Evolutionary conservation across 208 protist genomes (phyloP).

Genomic region (Trypanosoma cruzi): DNA sequence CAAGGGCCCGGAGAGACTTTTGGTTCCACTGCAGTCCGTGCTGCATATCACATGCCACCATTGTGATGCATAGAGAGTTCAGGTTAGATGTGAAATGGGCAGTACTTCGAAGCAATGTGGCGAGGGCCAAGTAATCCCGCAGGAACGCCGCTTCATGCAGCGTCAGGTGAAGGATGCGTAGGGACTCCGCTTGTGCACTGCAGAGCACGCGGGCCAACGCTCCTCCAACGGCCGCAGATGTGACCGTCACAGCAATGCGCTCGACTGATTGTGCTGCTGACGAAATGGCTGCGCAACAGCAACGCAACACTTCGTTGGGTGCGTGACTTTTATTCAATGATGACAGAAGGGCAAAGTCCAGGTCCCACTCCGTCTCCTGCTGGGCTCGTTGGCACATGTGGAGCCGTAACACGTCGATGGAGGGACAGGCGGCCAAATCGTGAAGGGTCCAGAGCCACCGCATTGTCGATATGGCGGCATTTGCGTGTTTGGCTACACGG

Average conservation of each 20-base stretch:
- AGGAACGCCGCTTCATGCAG: conserved; percentile 32
- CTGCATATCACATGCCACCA: conserved; percentile 32
- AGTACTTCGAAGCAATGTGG: conserved; percentile 2
- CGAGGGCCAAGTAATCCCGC: conserved; percentile 4
- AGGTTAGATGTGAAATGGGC: conserved; percentile 3
- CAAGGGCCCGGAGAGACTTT: conserved; percentile 25
- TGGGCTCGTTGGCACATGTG: not conserved
- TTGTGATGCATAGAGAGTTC: conserved; percentile 15
- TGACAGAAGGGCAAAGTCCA: conserved; percentile 39
- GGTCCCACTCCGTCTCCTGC: conserved; percentile 31
- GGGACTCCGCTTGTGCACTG: conserved; percentile 11
- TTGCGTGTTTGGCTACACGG: not conserved
- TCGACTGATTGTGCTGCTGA: conserved; percentile 22
- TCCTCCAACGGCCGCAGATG: conserved; percentile 12
- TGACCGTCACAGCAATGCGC: conserved; percentile 7
- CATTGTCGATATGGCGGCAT: not conserved
- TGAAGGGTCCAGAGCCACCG: conserved; percentile 18
- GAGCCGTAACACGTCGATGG: not conserved
- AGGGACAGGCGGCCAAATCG: not conserved
- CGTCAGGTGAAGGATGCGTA: conserved; percentile 32
- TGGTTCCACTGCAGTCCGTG: conserved; percentile 13
- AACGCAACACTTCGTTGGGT: conserved; percentile 5
- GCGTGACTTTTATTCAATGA: not conserved
- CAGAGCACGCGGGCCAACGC: conserved; percentile 11
- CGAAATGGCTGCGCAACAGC: conserved; percentile 21